Base-by-base conservation (phyloP, 2,329 filamentous ascomycete genomes). In the Verticillium tricorpus region DNA sequence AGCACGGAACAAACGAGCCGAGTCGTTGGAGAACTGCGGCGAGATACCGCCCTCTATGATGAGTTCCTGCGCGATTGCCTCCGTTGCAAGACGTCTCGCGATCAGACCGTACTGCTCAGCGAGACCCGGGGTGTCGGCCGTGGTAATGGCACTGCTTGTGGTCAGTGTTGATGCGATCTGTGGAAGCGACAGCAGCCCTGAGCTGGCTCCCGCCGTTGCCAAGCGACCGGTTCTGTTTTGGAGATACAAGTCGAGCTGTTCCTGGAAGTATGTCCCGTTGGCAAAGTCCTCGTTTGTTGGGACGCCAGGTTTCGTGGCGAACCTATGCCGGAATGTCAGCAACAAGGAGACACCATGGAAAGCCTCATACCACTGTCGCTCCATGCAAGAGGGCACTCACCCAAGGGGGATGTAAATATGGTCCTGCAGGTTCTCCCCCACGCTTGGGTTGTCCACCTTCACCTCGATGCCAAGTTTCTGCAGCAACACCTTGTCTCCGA, bases 401-500 rank as follows among this genome's bases (percentile, higher is more conserved):
- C 63, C 64, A 37, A 68, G 63, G 35, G 60, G 61, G 28, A 71
- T 72, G 56, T 74, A 72, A 34, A 72, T 57, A 62, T 77, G 74
- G 58, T 77, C 72, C 14, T 79, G 71, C 3, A 77, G 63, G 52
- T 74, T 74, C 65, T 77, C 75, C 3, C 77, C 77, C 5, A 79
- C 77, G 32, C 70, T 68, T 1, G 74, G 71, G 15, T 70, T 70
- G 40, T 78, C 68, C 8, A 74, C 67, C 2, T 77, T 56, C 0
- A 73, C 64, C 1, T 70, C 58, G 11, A 76, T 69, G 4, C 67
- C 69, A 6, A 70, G 67, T 58, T 70, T 67, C 14, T 69, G 63
- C 0, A 81, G 67, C 6, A 77, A 67, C 0, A 56, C 60, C 39
- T 65, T 67, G 56, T 78, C 74, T 4, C 87, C 87, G 45, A 89